These are phyloP conservation scores for Malassezia yamatoensis DNA, from an alignment of 1,284 basidiomycete genomes.

Conservation along the genomic window DNA sequence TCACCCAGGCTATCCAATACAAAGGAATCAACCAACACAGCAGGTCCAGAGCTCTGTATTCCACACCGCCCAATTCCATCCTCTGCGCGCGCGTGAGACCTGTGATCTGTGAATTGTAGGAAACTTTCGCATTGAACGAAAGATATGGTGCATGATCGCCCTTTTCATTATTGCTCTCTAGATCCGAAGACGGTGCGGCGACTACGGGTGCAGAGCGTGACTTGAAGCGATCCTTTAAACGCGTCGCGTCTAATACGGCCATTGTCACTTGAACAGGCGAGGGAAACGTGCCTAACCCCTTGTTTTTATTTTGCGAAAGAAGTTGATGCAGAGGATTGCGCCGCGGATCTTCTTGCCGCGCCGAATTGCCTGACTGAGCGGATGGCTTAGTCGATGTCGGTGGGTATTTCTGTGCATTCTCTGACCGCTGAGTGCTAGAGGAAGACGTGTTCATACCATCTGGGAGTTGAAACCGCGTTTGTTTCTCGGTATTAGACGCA, in stretches of 20 bases:
- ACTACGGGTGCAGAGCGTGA: slow-evolving; percentile 55
- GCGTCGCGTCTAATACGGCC: slow-evolving; percentile 51
- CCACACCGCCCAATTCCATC: slow-evolving; percentile 85
- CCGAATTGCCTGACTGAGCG: too few relatives aligned
- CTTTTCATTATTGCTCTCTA: slow-evolving; percentile 3
- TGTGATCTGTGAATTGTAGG: slow-evolving; percentile 72
- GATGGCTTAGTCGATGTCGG: too few relatives aligned
- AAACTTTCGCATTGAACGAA: slow-evolving; percentile 58
- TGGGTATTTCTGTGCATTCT: too few relatives aligned
- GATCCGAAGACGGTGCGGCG: slow-evolving; percentile 9
- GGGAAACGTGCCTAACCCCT: slow-evolving; percentile 11
- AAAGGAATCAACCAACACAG: slow-evolving; percentile 52
- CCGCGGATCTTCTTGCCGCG: too few relatives aligned
- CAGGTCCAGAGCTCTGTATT: slow-evolving; percentile 76
- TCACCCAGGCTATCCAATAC: slow-evolving; percentile 24
- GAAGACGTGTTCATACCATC: too few relatives aligned
- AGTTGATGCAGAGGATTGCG: slow-evolving; percentile 16
- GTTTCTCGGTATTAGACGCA: too few relatives aligned
- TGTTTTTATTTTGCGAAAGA: slow-evolving; percentile 14
- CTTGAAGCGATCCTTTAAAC: slow-evolving; percentile 49
- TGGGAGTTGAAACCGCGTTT: too few relatives aligned
- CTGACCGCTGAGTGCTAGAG: too few relatives aligned
- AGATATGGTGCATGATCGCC: slow-evolving; percentile 62
- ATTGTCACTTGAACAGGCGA: not conserved
- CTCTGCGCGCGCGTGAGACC: slow-evolving; percentile 69